These are phyloP conservation scores for Lyophyllum decastes DNA, from an alignment of 768 basidiomycete species.

Conservation along the genomic window DNA sequence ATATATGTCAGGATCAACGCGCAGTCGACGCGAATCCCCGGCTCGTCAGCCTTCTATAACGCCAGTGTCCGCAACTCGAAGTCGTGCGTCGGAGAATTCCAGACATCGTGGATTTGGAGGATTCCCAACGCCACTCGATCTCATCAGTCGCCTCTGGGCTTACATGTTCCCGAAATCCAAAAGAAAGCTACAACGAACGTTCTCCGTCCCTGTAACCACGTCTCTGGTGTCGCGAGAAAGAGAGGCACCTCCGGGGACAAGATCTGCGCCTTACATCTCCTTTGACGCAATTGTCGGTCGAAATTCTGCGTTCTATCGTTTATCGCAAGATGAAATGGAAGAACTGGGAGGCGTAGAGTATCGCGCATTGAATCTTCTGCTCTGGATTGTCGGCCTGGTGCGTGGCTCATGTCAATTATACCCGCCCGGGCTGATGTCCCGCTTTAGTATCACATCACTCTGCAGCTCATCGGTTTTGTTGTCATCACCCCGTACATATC, in stretches of 20 bases:
- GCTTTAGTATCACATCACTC: constrained; percentile 72
- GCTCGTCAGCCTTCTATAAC: constrained; percentile 20
- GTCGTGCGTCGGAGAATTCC: constrained; percentile 19
- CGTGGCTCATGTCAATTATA: constrained; percentile 28
- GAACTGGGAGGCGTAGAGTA: constrained; percentile 96
- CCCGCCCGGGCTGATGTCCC: background rate
- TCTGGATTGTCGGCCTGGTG: constrained; percentile 80
- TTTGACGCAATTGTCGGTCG: constrained; percentile 84
- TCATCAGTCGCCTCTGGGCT: constrained; percentile 50
- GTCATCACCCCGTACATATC: constrained; percentile 84
- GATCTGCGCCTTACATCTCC: constrained; percentile 74
- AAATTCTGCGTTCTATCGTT: constrained; percentile 69
- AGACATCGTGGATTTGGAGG: constrained; percentile 65
- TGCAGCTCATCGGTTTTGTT: constrained; percentile 71
- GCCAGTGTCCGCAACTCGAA: constrained; percentile 14
- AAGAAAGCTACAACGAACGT: constrained; percentile 59
- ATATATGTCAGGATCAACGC: constrained; percentile 14
- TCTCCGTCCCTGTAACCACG: constrained; percentile 77
- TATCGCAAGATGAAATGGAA: constrained; percentile 83
- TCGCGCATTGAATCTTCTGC: constrained; percentile 73
- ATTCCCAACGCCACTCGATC: constrained; percentile 69
- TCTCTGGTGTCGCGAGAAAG: constrained; percentile 52
- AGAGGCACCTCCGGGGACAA: constrained; percentile 40
- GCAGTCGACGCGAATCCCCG: constrained; percentile 16
- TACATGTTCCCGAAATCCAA: constrained; percentile 65